Evolutionary conservation across 1,284 basidiomycete species (phyloP), one percentile per base, ranked within the genome.

Genomic region (Ustanciosporium gigantosporum): DNA sequence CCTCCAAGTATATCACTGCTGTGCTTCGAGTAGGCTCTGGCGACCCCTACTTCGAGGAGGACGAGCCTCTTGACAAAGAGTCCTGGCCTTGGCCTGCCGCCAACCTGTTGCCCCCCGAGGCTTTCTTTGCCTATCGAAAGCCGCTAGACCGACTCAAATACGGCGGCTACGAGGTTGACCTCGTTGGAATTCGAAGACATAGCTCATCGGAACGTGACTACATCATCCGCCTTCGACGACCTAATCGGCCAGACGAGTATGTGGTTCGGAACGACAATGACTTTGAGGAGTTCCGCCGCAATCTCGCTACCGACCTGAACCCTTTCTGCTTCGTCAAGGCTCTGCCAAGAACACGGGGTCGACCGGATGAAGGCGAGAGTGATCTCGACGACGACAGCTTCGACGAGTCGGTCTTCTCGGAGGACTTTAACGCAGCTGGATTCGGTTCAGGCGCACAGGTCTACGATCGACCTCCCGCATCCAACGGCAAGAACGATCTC

Each of bases 181-280:
- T 74, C 6, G 66, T 74, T 17, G 66, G 68, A 7, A 51, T 73
- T 27, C 67, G 72, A 23, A 41, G 36, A 34, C 59, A 58, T 36
- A 45, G 46, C 27, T 19, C 46, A 13, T 43, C 32, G 22, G 68
- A 65, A 34, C 52, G 66, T 25, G 69, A 74, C 51, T 71, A 70
- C 44, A 49, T 76, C 36, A 50, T 74, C 17, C 55, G 67, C 15
- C 66, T 76, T 23, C 66, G 66, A 20, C 60, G 70, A n/a, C 72
- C 66, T 31, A 69, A 72, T 35, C 65, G 62, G 4, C 46, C 61
- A 15, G 62, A 68, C 29, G 50, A 62, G 47, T 72, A 59, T 36
- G 72, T 76, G 2, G 66, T 76, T 31, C 65, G 73, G 27, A 73
- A 66, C 57, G 73, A 76, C 46, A 46, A 49, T 34, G 73, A 76